Evolutionary conservation across 192 early-diverging fungal species (phyloP), one percentile per base, ranked within the genome.

Genomic region (Umbelopsis sp.): DNA sequence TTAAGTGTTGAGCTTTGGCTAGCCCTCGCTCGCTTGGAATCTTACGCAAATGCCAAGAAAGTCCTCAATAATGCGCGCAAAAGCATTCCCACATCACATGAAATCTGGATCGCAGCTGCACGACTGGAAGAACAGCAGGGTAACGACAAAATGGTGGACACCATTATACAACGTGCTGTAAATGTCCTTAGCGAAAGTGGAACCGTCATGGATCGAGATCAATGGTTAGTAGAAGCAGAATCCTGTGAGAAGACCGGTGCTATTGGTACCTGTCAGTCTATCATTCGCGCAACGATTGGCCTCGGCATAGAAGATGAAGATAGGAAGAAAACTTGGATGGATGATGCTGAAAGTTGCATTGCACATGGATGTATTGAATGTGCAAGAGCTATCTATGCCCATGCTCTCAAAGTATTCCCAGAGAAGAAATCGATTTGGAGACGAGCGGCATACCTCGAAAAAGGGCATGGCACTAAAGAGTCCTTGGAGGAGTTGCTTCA

Each of bases 41-140:
- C 89, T 0, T 95, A 96, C 68, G 90, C 90, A 10, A 92, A 94
- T 69, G 98, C 97, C 0, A 88, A 91, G 67, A 89, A 86, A 38
- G 95, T 99, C 20, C 81, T 99, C 36, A 99, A 98, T 77, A 89
- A 92, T 34, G 98, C 97, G 0, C 92, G 94, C 12, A 77, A 82
- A 29, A 85, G 86, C 5, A 90, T 95, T 41, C 95, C 96, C 20
- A 94, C 95, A 0, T 91, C 88, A 65, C 94, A 96, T 81, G 98
- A 98, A 56, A 86, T 99, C 50, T 99, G 96, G 95, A 91, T 99
- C 26, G 89, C 94, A 2, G 98, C 94, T 25, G 96, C 96, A 20
- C 87, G 91, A 69, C 86, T 99, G 11, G 93, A 96, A 74, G 96
- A 98, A 78, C 86, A 94, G 53, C 85, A 95, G 49, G 89, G 84